phyloP scores from a whole-genome alignment of 2,329 filamentous ascomycete species.

The Fusarium guadeloupense region DNA sequence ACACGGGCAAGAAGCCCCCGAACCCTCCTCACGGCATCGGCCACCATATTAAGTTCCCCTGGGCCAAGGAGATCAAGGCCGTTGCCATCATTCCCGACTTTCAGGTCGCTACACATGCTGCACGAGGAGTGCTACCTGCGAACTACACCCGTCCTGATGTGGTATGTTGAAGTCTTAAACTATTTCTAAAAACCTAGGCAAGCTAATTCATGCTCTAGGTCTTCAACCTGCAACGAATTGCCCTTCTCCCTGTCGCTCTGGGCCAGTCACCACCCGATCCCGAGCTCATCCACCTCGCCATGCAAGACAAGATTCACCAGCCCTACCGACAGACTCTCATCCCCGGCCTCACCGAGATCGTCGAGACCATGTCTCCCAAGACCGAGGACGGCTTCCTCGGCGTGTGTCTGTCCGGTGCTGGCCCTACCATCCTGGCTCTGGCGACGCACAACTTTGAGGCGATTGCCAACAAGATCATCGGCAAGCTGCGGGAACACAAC shows the following conservation, averaged over 20 bases:
- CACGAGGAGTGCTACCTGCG: conserved; percentile 83
- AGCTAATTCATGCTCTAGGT: conserved; percentile 57
- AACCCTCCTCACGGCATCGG: conserved; percentile 92
- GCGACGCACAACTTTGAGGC: conserved; percentile 89
- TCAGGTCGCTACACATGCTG: conserved; percentile 92
- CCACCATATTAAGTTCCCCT: conserved; percentile 94
- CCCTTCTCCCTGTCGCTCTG: conserved; percentile 87
- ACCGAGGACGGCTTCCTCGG: conserved; percentile 89
- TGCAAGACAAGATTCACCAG: conserved; percentile 99
- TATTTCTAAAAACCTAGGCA: neutral
- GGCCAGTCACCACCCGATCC: conserved; percentile 91
- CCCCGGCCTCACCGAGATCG: conserved; percentile 88
- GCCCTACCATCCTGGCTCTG: conserved; percentile 92
- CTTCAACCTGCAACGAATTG: conserved; percentile 95
- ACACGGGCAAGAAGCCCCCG: conserved; percentile 87
- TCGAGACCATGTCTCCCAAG: conserved; percentile 88
- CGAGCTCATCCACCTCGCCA: conserved; percentile 93
- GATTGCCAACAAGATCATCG: conserved; percentile 83
- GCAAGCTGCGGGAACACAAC: conserved; percentile 71
- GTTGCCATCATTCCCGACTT: conserved; percentile 97
- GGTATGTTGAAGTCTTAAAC: conserved; percentile 56
- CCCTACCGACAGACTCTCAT: conserved; percentile 93
- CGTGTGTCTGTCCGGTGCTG: conserved; percentile 93
- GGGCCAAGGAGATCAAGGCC: conserved; percentile 95
- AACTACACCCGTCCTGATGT: conserved; percentile 84